Evolutionary conservation across 2,329 filamentous ascomycete species (phyloP).

Genomic region (Botryotinia globosa): DNA sequence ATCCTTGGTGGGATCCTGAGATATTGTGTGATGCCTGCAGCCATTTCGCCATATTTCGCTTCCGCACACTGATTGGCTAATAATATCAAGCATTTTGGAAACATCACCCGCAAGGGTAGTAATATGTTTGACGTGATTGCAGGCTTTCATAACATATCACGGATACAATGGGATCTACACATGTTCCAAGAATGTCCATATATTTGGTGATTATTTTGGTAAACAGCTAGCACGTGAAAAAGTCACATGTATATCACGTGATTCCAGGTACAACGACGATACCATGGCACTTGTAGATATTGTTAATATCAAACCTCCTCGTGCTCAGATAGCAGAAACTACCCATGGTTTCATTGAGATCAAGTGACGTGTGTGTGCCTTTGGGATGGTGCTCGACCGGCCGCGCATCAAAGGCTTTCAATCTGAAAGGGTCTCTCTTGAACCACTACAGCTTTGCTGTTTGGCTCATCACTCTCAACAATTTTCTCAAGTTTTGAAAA

Average conservation of each 20-base stretch:
- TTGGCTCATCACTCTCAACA: not conserved
- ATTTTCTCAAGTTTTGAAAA: too few species aligned
- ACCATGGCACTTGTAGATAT: not conserved
- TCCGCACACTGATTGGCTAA: not conserved
- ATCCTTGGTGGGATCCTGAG: not conserved
- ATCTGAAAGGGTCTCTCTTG: not conserved
- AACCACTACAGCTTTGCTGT: not conserved
- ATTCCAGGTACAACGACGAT: not conserved
- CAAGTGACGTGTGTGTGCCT: not conserved
- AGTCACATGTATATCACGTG: not conserved
- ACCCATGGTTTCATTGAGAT: not conserved
- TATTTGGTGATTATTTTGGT: not conserved
- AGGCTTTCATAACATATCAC: slow-evolving; percentile 7
- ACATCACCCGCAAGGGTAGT: not conserved
- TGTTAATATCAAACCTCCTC: too few species aligned
- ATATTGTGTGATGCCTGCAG: slow-evolving; percentile 16
- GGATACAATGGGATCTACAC: not conserved
- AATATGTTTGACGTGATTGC: slow-evolving; percentile 1
- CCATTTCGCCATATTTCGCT: slow-evolving; percentile 13
- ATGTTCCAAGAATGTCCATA: not conserved
- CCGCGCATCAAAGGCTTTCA: not conserved
- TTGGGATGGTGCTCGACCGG: not conserved
- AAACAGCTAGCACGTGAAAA: not conserved
- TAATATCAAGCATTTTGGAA: not conserved
- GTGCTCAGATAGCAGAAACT: not conserved